Conservation (phyloP, 768 basidiomycete species). For the Tricholoma terreum region DNA sequence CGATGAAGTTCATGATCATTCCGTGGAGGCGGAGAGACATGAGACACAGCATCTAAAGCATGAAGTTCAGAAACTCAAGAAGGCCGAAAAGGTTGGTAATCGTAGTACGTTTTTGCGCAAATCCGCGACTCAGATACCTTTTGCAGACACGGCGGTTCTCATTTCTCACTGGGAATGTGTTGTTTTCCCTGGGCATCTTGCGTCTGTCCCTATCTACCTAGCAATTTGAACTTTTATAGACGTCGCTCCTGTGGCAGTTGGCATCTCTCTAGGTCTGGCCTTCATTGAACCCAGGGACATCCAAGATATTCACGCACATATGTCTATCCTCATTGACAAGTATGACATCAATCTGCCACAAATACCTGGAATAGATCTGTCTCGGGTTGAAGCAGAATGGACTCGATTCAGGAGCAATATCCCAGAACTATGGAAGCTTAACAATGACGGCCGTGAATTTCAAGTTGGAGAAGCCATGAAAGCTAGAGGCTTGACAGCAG, state of each 20-base stretch:
- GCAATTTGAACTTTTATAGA: neutral
- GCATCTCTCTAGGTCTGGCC: constrained; percentile 58
- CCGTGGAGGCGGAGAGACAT: neutral
- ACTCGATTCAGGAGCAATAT: constrained; percentile 60
- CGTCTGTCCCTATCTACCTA: constrained; percentile 26
- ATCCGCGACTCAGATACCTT: neutral
- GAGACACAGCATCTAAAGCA: constrained; percentile 3
- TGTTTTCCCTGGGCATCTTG: constrained; percentile 74
- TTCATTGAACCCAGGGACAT: constrained; percentile 67
- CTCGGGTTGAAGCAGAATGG: constrained; percentile 73
- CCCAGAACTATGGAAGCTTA: constrained; percentile 81
- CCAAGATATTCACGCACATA: constrained; percentile 64
- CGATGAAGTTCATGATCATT: neutral
- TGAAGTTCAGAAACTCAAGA: constrained; percentile 25
- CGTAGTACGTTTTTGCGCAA: neutral
- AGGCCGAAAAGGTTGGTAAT: constrained; percentile 6
- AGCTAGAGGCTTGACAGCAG: constrained; percentile 59
- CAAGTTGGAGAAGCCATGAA: constrained; percentile 69
- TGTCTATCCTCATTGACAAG: constrained; percentile 63
- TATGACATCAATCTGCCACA: constrained; percentile 67
- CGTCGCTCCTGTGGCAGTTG: constrained; percentile 44
- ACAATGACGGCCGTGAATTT: constrained; percentile 78
- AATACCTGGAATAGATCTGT: constrained; percentile 63
- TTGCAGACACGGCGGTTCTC: constrained; percentile 24
- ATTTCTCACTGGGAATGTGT: constrained; percentile 44